These are phyloP conservation scores for Diplogelasinospora grovesii DNA, from an alignment of 495 filamentous ascomycete genomes.

Conservation along the genomic window DNA sequence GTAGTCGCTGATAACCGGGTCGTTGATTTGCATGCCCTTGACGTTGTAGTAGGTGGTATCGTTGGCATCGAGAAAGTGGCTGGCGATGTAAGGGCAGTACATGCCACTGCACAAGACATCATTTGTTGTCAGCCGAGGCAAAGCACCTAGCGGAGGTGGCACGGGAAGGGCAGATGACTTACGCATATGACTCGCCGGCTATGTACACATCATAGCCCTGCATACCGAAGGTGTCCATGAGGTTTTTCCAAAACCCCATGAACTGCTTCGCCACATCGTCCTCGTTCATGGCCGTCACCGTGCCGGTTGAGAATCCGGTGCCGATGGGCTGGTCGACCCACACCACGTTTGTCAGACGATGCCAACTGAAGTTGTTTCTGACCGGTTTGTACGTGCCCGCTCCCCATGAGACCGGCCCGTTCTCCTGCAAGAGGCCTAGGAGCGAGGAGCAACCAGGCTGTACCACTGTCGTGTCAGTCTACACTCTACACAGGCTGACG, in stretches of 20 bases:
- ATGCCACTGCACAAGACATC: no score
- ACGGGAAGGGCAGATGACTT: no score
- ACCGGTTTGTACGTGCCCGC: conserved; percentile 58
- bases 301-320: conserved; percentile 63
- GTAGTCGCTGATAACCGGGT: no score
- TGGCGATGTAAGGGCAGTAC: no score
- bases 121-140: no score
- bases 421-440: conserved; percentile 65
- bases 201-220: conserved; percentile 55
- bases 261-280: conserved; percentile 62
- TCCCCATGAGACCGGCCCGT: conserved; percentile 73
- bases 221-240: conserved; percentile 60
- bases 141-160: no score
- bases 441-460: conserved; percentile 61
- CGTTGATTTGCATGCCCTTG: no score
- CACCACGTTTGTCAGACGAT: conserved; percentile 71
- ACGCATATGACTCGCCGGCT: background rate
- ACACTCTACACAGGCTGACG: no score
- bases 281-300: conserved; percentile 53
- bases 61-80: no score
- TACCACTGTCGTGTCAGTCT: no score
- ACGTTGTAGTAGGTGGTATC: no score
- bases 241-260: conserved; percentile 62
- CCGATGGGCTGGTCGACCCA: conserved; percentile 75
- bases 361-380: conserved; percentile 60